Evolutionary conservation across 768 basidiomycete genomes (phyloP).

Genomic region (Pleurotus platypus): DNA sequence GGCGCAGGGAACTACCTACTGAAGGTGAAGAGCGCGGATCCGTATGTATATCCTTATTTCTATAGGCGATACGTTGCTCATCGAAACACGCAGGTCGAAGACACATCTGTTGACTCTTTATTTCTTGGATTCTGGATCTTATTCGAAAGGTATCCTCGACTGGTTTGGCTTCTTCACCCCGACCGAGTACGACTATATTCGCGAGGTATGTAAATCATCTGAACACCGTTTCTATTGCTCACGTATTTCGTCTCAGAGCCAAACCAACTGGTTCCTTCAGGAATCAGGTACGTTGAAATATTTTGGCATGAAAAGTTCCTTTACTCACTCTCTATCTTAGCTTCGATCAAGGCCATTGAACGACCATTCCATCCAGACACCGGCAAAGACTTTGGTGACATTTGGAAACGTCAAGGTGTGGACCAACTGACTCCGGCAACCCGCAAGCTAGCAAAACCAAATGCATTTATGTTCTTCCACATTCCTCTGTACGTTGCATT

Average conservation of each 20-base stretch:
- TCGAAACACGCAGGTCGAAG: conserved; percentile 54
- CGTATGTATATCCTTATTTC: conserved; percentile 44
- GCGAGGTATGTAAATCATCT: conserved; percentile 38
- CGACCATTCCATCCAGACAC: conserved; percentile 84
- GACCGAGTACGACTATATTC: conserved; percentile 85
- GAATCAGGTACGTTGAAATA: conserved; percentile 50
- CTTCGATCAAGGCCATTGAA: conserved; percentile 66
- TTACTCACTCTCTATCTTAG: conserved; percentile 20
- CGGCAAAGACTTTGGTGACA: conserved; percentile 59
- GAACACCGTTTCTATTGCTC: neutral
- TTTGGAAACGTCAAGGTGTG: conserved; percentile 58
- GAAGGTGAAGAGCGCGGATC: conserved; percentile 79
- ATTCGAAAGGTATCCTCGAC: conserved; percentile 56
- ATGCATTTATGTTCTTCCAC: conserved; percentile 97
- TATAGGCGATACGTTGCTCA: neutral
- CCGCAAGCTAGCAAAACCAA: conserved; percentile 79
- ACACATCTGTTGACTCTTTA: conserved; percentile 89
- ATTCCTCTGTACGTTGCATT: conserved; percentile 73
- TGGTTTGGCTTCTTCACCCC: conserved; percentile 64
- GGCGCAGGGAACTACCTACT: conserved; percentile 92
- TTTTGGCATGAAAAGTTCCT: neutral
- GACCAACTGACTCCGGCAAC: conserved; percentile 56
- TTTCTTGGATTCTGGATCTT: conserved; percentile 86
- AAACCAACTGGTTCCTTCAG: conserved; percentile 90
- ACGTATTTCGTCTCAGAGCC: conserved; percentile 40